Conservation (phyloP, 2,329 filamentous ascomycete genomes). For the Aspergillus tubingensis region DNA sequence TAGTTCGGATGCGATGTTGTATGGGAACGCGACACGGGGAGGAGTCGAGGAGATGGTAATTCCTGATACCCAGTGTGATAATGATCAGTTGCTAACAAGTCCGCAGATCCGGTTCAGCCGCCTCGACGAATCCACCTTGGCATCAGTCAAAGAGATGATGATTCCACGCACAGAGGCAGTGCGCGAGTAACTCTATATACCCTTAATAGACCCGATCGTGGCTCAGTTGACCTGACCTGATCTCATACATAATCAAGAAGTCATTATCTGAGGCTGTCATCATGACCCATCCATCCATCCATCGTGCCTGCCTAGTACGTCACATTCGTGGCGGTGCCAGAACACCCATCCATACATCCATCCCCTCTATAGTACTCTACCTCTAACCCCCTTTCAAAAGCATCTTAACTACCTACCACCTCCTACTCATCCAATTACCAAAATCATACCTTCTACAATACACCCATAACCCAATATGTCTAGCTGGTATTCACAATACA, state of each 20-base stretch:
- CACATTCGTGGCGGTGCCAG: neutral
- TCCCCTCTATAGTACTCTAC: neutral
- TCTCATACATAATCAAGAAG: neutral
- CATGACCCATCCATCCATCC: neutral
- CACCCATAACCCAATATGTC: conserved; percentile 1
- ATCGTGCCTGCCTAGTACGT: neutral
- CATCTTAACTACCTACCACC: too few relatives aligned
- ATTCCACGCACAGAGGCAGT: conserved; percentile 29
- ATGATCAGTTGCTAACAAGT: conserved; percentile 11
- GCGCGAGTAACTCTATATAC: conserved; percentile 21
- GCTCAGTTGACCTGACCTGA: conserved; percentile 2
- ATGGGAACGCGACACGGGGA: conserved; percentile 60
- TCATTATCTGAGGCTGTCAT: neutral
- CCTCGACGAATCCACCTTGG: conserved; percentile 35
- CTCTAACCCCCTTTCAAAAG: neutral
- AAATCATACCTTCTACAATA: neutral
- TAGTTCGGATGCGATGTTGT: conserved; percentile 76
- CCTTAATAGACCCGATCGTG: neutral
- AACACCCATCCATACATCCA: neutral
- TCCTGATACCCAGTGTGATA: neutral
- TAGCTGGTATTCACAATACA: conserved; percentile 20
- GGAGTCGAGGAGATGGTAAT: conserved; percentile 70
- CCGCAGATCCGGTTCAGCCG: conserved; percentile 44
- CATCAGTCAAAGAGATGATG: conserved; percentile 40
- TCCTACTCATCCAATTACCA: neutral